Base-by-base conservation (phyloP, 345 rosid species). In the Pugionium cornutum region DNA sequence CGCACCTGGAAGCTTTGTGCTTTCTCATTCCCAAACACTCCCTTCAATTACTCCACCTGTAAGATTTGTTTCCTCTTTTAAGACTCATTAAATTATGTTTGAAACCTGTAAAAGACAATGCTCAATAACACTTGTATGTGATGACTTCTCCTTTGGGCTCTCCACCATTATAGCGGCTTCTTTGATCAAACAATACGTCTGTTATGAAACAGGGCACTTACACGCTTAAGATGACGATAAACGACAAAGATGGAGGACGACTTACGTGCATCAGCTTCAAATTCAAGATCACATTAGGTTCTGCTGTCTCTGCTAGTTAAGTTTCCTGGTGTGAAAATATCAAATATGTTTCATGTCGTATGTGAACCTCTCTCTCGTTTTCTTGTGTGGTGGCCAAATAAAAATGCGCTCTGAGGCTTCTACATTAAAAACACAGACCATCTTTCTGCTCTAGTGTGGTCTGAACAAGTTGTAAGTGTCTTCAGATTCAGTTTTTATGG, bases 181-280 rank as follows among this genome's bases (percentile, higher is more conserved):
- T 7, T 35, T 59, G 42, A 28, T 52, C 56, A 32, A 35, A 62
- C 53, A 46, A 42, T 37, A 26, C 1, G 0, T 47, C 6, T 63
- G 26, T 51, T 66, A 37, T 66, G 32, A 39, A 58, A 30, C 84
- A 87, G 95, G 95, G 95, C 18, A 65, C 81, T 36, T 82, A 83
- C 77, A 80, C 76, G 1, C 83, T 87, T 36, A 78, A 68, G 78
- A 77, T 85, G 82, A 80, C 76, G n/a, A 79, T 87, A 60, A 64
- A 64, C 11, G 85, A 81, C 62, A 56, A 67, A 9, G 64, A 70
- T 32, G 60, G 64, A n/a, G n/a, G 64, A 44, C 65, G 54, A 62
- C 68, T 87, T 66, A 77, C 85, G 4, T 87, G 90, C 76, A 69
- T 87, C 72, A 82, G 79, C 78, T 83, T 87, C 79, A 76, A 75